phyloP scores from a whole-genome alignment of 2,329 filamentous ascomycete species.

The Cladophialophora bantiana region DNA sequence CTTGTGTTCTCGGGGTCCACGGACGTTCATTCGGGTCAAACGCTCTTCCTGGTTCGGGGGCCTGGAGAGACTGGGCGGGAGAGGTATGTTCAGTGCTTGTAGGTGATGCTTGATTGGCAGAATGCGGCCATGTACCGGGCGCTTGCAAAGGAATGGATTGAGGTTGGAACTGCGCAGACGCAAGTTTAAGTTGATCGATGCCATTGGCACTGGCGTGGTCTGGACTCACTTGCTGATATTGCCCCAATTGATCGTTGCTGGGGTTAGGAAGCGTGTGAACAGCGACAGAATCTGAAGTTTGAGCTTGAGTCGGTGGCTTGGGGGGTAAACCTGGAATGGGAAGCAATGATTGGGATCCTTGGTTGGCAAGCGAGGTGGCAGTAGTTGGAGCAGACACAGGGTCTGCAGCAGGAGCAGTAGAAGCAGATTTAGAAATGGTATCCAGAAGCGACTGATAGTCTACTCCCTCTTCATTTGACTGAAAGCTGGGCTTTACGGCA shows the following conservation, averaged over 20 bases:
- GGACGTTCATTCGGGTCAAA: conserved; percentile 49
- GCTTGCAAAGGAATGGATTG: conserved; percentile 26
- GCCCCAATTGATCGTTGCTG: conserved; percentile 20
- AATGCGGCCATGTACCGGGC: conserved; percentile 25
- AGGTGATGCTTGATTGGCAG: conserved; percentile 19
- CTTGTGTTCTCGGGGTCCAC: conserved; percentile 57
- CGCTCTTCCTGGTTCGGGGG: conserved; percentile 22
- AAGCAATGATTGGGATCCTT: conserved; percentile 45
- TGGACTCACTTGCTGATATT: conserved; percentile 21
- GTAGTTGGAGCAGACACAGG: conserved; percentile 41
- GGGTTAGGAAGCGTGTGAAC: conserved; percentile 24
- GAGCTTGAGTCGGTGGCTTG: conserved; percentile 55
- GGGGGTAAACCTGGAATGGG: conserved; percentile 51
- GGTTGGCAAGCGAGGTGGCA: conserved; percentile 42
- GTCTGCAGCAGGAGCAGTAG: conserved; percentile 43
- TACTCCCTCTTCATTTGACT: conserved; percentile 47
- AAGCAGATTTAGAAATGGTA: conserved; percentile 52
- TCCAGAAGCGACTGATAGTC: conserved; percentile 58
- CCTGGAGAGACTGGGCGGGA: conserved; percentile 20
- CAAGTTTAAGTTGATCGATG: conserved; percentile 17
- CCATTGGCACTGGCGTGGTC: conserved; percentile 17
- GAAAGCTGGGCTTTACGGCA: conserved; percentile 25
- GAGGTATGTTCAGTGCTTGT: conserved; percentile 13
- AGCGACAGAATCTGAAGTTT: conserved; percentile 45
- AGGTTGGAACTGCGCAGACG: conserved; percentile 14